Conservation (phyloP, 192 early-diverging fungal species). For the Coemansia sp. region DNA sequence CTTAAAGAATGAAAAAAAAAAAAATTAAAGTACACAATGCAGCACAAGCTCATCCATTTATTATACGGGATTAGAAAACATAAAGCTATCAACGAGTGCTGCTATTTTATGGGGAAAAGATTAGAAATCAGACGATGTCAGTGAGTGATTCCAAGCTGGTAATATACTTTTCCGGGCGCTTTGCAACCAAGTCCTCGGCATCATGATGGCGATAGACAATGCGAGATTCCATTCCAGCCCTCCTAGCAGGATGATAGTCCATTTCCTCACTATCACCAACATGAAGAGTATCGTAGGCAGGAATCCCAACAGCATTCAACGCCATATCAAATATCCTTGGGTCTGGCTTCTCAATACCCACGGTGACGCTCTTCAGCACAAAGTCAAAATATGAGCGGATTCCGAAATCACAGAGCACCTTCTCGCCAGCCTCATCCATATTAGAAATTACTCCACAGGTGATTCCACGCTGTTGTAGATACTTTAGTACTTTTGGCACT, state of each 20-base stretch:
- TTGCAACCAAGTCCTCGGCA: background rate
- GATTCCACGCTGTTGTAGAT: conserved; percentile 50
- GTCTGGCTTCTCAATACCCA: conserved; percentile 60
- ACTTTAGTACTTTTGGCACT: conserved; percentile 45
- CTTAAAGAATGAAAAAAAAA: too few species aligned
- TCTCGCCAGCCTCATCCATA: conserved; percentile 59
- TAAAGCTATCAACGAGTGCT: background rate
- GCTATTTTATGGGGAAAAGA: background rate
- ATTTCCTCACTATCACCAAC: conserved; percentile 58
- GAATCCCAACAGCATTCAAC: conserved; percentile 29
- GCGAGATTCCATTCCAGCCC: conserved; percentile 38
- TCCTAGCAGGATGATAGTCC: conserved; percentile 36
- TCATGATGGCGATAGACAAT: conserved; percentile 20
- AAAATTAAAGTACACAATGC: too few species aligned
- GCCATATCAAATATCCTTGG: conserved; percentile 57
- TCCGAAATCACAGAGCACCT: conserved; percentile 27
- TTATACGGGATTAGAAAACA: background rate
- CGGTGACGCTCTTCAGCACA: conserved; percentile 54
- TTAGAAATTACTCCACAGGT: conserved; percentile 62
- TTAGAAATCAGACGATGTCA: conserved; percentile 4
- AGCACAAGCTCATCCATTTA: background rate
- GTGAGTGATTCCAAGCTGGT: conserved; percentile 10
- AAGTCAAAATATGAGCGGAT: conserved; percentile 61
- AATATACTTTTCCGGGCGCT: conserved; percentile 20
- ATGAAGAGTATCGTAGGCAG: conserved; percentile 56